Evolutionary conservation across 2,329 filamentous ascomycete genomes (phyloP), one percentile per base, ranked within the genome.

Genomic region (Scopulariopsis brevicaulis): DNA sequence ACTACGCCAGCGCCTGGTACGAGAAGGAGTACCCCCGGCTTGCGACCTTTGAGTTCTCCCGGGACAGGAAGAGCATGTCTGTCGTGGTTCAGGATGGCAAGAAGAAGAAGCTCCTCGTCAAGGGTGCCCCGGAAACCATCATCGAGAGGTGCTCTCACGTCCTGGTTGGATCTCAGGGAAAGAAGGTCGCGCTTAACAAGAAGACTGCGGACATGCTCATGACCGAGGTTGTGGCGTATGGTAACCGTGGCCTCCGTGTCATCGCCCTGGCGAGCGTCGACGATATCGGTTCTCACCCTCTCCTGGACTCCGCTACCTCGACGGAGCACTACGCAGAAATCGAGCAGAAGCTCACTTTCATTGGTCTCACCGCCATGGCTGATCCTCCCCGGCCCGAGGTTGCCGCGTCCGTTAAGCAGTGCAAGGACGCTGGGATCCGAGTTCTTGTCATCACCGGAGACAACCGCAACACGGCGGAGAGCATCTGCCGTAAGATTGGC

Each of bases 11-110:
- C 76, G 81, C 85, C 63, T 85, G 86, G 73, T 96, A 96, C 70
- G 92, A 96, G 74, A 79, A 84, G 64, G 81, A 83, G 64, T 82
- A 86, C 55, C 83, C 84, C 56, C 84, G 87, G 50, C 79, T 96
- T 59, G 87, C 92, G 10, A 96, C 91, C 12, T 99, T 90, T 66
- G 94, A 99, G 70, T 99, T 99, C 74, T 97, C 94, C 1, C 86
- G 94, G 65, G 94, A 99, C 72, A 85, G 94, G 62, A 99, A 99
- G 83, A 97, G 93, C 73, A 99, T 99, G 94, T 99, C 94, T 54
- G 95, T 99, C 40, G 77, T 97, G 60, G 90, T 95, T 62, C 81
- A 87, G 63, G 80, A 81, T 58, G 86, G 82, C 58, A 77, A 79
- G 55, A 73, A 84, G 56, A 84, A 94, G 74, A 91, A 87, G 70